Conservation (phyloP, 2,329 filamentous ascomycete species). For the Dryadomyces sulphureus region DNA sequence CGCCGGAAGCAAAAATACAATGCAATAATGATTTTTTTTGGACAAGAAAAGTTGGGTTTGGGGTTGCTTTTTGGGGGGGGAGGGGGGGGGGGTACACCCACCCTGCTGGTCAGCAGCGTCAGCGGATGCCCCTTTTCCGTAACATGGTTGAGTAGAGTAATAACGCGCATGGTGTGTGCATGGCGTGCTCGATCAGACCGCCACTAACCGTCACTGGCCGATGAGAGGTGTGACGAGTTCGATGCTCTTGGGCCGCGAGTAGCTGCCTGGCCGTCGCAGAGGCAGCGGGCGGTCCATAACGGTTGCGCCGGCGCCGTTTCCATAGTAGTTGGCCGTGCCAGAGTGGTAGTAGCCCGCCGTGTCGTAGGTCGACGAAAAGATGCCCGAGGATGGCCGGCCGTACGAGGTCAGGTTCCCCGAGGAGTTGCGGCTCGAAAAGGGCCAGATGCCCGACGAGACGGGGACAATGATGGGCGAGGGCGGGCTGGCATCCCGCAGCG, state of each 20-base stretch:
- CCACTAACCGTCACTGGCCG: constrained; percentile 26
- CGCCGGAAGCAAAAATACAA: not conserved
- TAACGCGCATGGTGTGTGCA: no score
- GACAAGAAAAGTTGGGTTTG: no score
- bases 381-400: constrained; percentile 23
- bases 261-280: constrained; percentile 35
- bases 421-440: constrained; percentile 34
- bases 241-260: constrained; percentile 45
- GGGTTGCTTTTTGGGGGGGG: no score
- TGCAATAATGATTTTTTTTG: not conserved
- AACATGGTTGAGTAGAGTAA: no score
- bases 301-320: constrained; percentile 10
- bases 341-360: constrained; percentile 24
- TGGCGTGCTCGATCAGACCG: not conserved
- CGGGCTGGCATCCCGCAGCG: constrained; percentile 38
- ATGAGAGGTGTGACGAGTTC: constrained; percentile 48
- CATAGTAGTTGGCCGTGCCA: constrained; percentile 25
- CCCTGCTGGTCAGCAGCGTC: no score
- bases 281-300: constrained; percentile 40
- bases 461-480: constrained; percentile 30
- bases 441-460: constrained; percentile 32
- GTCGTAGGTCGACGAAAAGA: constrained; percentile 40
- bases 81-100: no score
- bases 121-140: no score
- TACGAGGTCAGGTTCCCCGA: constrained; percentile 40